These are phyloP conservation scores for Komagataella mondaviorum DNA, from an alignment of 805 yeast genomes.

Conservation along the genomic window DNA sequence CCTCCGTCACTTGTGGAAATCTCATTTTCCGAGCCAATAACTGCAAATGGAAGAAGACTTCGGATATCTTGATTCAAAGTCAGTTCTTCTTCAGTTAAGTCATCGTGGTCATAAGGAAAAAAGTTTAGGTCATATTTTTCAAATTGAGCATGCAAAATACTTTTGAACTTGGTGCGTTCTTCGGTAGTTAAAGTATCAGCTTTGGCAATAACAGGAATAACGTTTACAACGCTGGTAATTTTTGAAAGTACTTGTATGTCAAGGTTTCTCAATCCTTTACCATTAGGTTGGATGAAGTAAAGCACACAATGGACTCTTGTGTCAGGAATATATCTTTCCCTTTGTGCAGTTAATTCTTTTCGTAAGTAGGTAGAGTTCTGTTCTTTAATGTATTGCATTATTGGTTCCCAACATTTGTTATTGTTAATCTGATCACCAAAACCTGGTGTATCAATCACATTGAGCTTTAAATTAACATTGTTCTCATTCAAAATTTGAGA, in stretches of 20 bases:
- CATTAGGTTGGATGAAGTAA: conserved; percentile 84
- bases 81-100: conserved; percentile 55
- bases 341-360: conserved; percentile 87
- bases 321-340: conserved; percentile 73
- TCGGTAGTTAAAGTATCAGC: conserved; percentile 78
- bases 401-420: conserved; percentile 94
- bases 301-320: conserved; percentile 89
- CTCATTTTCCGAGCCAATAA: conserved; percentile 80
- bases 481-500: conserved; percentile 70
- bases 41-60: conserved; percentile 81
- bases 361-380: conserved; percentile 86
- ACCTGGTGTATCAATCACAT: conserved; percentile 94
- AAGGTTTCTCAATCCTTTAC: conserved; percentile 69
- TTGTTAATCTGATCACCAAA: conserved; percentile 95
- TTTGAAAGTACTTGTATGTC: conserved; percentile 76
- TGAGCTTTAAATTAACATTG: conserved; percentile 73
- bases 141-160: conserved; percentile 65
- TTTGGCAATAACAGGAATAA: conserved; percentile 91
- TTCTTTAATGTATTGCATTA: conserved; percentile 86
- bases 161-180: conserved; percentile 74
- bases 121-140: conserved; percentile 56
- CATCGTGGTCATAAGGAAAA: conserved; percentile 54
- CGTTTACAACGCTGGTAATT: conserved; percentile 82
- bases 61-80: conserved; percentile 66
- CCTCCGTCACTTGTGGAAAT: conserved; percentile 61